phyloP scores from a whole-genome alignment of 2,329 filamentous ascomycete species.

The Aspergillus udagawae region DNA sequence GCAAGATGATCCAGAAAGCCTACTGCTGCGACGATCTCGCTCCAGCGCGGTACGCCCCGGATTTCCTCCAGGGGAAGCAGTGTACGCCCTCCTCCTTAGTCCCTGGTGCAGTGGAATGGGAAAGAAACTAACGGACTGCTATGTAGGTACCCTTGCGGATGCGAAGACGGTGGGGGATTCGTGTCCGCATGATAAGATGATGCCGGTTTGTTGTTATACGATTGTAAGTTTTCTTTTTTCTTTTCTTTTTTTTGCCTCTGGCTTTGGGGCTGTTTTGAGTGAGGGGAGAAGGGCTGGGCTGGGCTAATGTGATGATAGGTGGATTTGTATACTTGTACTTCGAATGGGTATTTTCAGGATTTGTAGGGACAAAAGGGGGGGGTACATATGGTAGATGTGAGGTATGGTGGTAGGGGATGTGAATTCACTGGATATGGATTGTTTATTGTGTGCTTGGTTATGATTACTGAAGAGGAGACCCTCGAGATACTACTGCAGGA shows the following conservation, averaged over 20 bases:
- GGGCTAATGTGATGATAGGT: background rate
- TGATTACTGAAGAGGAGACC: too few species aligned
- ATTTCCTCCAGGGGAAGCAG: conserved; percentile 19
- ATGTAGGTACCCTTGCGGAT: conserved; percentile 13
- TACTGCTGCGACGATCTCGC: conserved; percentile 27
- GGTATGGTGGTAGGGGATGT: too few species aligned
- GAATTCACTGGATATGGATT: too few species aligned
- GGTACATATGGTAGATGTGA: too few species aligned
- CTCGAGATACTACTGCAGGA: too few species aligned
- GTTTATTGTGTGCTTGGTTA: too few species aligned
- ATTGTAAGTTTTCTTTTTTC: conserved; percentile 22
- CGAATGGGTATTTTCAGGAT: conserved; percentile 8
- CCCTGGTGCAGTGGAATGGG: too few species aligned
- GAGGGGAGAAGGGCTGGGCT: background rate
- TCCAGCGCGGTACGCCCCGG: conserved; percentile 14
- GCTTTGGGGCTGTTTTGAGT: conserved; percentile 3
- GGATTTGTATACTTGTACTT: conserved; percentile 15
- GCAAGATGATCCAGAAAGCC: conserved; percentile 24
- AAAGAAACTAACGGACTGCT: too few species aligned
- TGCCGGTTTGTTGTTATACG: conserved; percentile 25
- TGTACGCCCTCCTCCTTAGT: conserved; percentile 15
- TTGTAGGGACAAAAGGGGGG: background rate
- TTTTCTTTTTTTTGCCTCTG: background rate
- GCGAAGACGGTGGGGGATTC: conserved; percentile 19
- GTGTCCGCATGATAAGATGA: conserved; percentile 18